Evolutionary conservation across 139 green algal genomes (phyloP), one percentile per base, ranked within the genome.

Genomic region (Edaphochlamys debaryana): DNA sequence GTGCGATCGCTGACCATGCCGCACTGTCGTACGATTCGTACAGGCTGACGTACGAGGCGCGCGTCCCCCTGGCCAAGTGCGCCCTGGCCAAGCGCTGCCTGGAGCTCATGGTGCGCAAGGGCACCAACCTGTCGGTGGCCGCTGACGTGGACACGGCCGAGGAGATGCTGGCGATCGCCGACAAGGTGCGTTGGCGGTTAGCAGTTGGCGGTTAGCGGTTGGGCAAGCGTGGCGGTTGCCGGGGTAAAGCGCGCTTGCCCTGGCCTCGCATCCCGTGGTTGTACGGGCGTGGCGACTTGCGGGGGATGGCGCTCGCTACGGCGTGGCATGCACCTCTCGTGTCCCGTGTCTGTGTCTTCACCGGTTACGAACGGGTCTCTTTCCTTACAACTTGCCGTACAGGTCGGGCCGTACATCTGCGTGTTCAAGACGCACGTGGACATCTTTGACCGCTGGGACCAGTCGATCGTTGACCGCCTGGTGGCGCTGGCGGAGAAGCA

Each of bases 351-450:
- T n/a, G n/a, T n/a, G n/a, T n/a, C n/a, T n/a, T n/a, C n/a, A n/a
- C n/a, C n/a, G n/a, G n/a, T 54, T 9, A 54, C 45, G 11, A 54
- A 54, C 45, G 45, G 13, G 45, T 13, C 45, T 7, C 29, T 36
- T 7, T 37, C 58, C 5, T 36, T 13, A 4, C 29, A 27, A 19
- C 29, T 7, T 20, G 29, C 3, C 37, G 2, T 79, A 38, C 83
- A 94, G 93, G 91, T 97, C 20, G 97, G 97, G 9, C 96, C 96
- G 8, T 91, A 99, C 87, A 98, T 99, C 85, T 98, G 94, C 79
- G 93, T 98, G 54, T 92, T 99, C 79, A 99, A 99, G 89, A 99
- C 98, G 8, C 98, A 99, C 87, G 96, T 99, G 7, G 97, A 99
- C 90, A 94, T 98, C 42, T 96, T 98, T 64, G 91, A 95, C 74